Evolutionary conservation across 2,329 filamentous ascomycete genomes (phyloP), one percentile per base, ranked within the genome.

Genomic region (Curvularia eragrostidis): DNA sequence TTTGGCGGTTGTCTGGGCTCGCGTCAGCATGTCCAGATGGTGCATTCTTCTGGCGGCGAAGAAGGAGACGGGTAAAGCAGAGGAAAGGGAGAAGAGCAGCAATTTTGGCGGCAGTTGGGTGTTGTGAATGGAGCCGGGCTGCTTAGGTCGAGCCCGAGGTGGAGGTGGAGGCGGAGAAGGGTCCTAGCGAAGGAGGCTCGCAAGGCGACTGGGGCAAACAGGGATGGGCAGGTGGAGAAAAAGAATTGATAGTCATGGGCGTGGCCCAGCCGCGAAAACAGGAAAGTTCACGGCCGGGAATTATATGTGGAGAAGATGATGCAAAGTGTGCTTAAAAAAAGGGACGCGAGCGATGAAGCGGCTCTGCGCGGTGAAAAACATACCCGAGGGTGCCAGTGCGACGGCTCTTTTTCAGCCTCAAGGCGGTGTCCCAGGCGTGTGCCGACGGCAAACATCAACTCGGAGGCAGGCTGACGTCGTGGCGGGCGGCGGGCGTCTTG

Each of bases 311-410:
- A 50, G 47, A 54, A 24, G 56, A 34, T 54, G 49, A 55, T 56
- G 59, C 54, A 64, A 63, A 60, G 58, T 59, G 39, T 4, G 19
- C 6, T 4, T 15, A 41, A 41, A 41, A 41, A 41, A 42, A 52
- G 59, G 59, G 56, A 62, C 50, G 62, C 54, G 57, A 46, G 49
- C 55, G 54, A 51, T 48, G 59, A 63, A 48, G 72, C 71, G 73
- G 73, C 74, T 76, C 74, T 75, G 74, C 69, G 63, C 65, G 62
- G 67, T 65, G 61, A 62, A 62, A 62, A 66, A 75, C 73, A 63
- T 76, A 76, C 74, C 72, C 73, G 74, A 71, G 62, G 54, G 63
- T 64, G 64, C 63, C 64, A 68, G 73, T 75, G 72, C 72, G 65
- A 75, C 70, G 64, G 66, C 63, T 67, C 58, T 63, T 57, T 69